phyloP scores from a whole-genome alignment of 75 land plant genomes.

The Pseudotsuga menziesii region DNA sequence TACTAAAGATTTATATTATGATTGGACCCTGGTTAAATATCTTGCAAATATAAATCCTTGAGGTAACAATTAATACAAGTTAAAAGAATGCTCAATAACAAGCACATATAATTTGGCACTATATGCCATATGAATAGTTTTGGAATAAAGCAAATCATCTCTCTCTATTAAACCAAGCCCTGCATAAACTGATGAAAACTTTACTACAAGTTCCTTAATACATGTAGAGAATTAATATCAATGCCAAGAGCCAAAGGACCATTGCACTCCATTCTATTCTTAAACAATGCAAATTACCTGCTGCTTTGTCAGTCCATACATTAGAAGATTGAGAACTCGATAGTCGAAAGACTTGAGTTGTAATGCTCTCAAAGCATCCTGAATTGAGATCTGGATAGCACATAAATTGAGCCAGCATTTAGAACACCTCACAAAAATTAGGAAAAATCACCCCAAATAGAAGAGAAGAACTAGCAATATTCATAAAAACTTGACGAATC shows the following conservation, averaged over 20 bases:
- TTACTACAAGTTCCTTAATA: background rate
- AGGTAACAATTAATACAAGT: too few species aligned
- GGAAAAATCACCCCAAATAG: constrained; percentile 1
- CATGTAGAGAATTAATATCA: background rate
- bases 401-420: background rate
- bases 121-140: background rate
- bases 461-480: background rate
- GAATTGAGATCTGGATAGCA: constrained; percentile 36
- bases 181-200: background rate
- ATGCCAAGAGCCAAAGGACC: background rate
- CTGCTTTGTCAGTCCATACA: constrained; percentile 62
- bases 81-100: background rate
- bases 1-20: too few species aligned
- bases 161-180: background rate
- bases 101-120: background rate
- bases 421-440: background rate
- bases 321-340: constrained; percentile 80
- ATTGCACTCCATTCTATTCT: background rate
- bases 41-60: too few species aligned
- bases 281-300: constrained; percentile 36
- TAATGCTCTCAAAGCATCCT: constrained; percentile 80
- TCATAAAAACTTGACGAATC: background rate
- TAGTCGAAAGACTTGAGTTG: constrained; percentile 94
- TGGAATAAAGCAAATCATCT: background rate
- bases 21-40: too few species aligned